Evolutionary conservation across 306 rosid genomes (phyloP), one percentile per base, ranked within the genome.

Genomic region (Malus orientalis): DNA sequence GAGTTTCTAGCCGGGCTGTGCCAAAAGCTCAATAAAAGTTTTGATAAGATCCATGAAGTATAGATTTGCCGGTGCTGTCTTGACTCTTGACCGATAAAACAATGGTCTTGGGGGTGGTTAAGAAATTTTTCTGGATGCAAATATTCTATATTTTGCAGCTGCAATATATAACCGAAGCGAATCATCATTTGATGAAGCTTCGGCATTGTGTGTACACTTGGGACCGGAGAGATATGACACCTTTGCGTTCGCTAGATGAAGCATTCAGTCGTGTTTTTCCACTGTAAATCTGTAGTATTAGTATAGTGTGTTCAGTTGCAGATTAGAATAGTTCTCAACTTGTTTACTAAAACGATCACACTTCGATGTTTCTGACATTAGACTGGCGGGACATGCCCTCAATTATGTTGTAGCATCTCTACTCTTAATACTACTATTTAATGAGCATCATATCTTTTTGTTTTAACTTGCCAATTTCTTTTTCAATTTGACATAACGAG

Each of bases 1-100:
- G 98, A 61, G 88, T 88, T 40, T 91, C 98, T 76, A 78, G 77
- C 71, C 86, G 98, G 47, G 70, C 86, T 38, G 80, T 85, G 38
- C 84, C 85, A 15, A 89, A 86, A 76, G 86, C 89, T 71, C 88
- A 87, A 80, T 91, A 83, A 84, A 40, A 84, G 70, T 55, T 73
- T 78, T 11, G 62, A 63, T 32, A 20, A 78, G 74, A 55, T 82
- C 72, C 67, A 84, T 67, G 80, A 65, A 64, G 77, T 80, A 70
- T 74, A 73, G 55, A 63, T 33, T 69, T 80, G 76, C 47, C 76
- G 58, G 36, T 25, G 77, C 69, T 53, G 83, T 70, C 83, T 78
- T 67, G 77, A 78, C 83, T 80, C 61, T 74, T 62, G 77, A 78
- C 79, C 80, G 45, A 70, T 61, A 58, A 83, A 80, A 78, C 33